Conservation (phyloP, 192 early-diverging fungal genomes). For the Jimgerdemannia lactiflua region DNA sequence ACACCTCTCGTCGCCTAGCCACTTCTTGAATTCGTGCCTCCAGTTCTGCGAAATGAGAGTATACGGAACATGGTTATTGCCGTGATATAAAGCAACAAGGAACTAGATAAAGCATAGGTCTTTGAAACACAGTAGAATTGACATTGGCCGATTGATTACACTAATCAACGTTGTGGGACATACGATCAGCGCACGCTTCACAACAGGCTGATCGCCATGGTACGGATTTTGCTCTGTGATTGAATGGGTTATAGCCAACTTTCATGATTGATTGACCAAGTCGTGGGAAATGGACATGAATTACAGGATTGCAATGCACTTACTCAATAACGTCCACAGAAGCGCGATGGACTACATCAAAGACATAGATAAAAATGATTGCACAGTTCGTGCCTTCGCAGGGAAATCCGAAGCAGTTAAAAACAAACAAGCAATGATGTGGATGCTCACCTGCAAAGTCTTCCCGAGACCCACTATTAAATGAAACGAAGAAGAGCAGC, state of each 20-base stretch:
- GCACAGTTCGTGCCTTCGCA: too few relatives aligned
- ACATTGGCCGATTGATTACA: conserved; percentile 7
- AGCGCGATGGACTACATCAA: conserved; percentile 10
- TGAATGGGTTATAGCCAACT: neutral
- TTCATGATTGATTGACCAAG: neutral
- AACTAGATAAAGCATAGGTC: too few relatives aligned
- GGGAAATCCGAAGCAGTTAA: too few relatives aligned
- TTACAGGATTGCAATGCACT: neutral
- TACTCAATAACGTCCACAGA: conserved; percentile 20
- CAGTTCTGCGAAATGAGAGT: conserved; percentile 30
- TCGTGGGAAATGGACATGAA: neutral
- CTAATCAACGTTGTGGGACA: conserved; percentile 43
- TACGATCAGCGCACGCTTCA: conserved; percentile 38
- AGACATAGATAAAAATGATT: neutral
- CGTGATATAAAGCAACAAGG: too few relatives aligned
- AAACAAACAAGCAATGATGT: neutral
- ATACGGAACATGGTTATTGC: too few relatives aligned
- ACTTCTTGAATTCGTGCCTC: conserved; percentile 52
- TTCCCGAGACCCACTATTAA: conserved; percentile 16
- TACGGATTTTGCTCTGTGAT: conserved; percentile 38
- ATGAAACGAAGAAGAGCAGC: neutral
- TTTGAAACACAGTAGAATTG: too few relatives aligned
- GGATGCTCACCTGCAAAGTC: conserved; percentile 7
- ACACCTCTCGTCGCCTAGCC: conserved; percentile 44
- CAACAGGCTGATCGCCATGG: conserved; percentile 26